These are phyloP conservation scores for Hevea brasiliensis DNA, from an alignment of 345 rosid species.

Conservation along the genomic window DNA sequence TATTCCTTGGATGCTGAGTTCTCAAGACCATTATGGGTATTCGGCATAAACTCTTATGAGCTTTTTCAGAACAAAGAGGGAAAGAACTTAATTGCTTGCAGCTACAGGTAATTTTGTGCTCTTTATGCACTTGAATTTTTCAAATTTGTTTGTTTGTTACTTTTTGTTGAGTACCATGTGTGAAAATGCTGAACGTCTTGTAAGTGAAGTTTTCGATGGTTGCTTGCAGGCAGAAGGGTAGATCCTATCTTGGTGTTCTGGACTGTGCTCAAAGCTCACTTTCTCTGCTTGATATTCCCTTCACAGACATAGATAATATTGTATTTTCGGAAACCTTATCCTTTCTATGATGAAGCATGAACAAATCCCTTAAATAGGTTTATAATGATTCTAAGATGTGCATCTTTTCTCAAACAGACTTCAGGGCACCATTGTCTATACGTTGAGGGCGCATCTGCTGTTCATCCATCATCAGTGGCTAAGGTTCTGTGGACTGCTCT, in stretches of 20 bases:
- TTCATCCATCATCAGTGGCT: conserved; percentile 84
- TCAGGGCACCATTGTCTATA: conserved; percentile 60
- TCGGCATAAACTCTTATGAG: conserved; percentile 78
- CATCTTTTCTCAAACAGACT: conserved; percentile 48
- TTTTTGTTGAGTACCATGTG: conserved; percentile 1
- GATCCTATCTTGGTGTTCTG: conserved; percentile 74
- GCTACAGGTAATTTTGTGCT: conserved; percentile 61
- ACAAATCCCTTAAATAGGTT: conserved; percentile 6
- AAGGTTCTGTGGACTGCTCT: conserved; percentile 46
- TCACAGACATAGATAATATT: conserved; percentile 77
- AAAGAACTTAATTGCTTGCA: conserved; percentile 68
- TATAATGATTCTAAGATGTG: conserved; percentile 12
- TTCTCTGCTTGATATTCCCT: conserved; percentile 76
- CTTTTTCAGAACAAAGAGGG: conserved; percentile 54
- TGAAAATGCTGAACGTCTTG: not conserved
- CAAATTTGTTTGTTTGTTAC: not conserved
- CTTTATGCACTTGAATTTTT: not conserved
- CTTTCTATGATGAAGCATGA: conserved; percentile 10
- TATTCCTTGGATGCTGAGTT: conserved; percentile 79
- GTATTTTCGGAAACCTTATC: conserved; percentile 41
- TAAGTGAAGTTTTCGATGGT: conserved; percentile 4
- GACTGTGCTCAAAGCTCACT: conserved; percentile 61
- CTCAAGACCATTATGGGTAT: conserved; percentile 80
- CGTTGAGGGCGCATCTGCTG: conserved; percentile 84
- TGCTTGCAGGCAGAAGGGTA: conserved; percentile 82